Conservation (phyloP, 352 stramenopile species). For the Pythium insidiosum region DNA sequence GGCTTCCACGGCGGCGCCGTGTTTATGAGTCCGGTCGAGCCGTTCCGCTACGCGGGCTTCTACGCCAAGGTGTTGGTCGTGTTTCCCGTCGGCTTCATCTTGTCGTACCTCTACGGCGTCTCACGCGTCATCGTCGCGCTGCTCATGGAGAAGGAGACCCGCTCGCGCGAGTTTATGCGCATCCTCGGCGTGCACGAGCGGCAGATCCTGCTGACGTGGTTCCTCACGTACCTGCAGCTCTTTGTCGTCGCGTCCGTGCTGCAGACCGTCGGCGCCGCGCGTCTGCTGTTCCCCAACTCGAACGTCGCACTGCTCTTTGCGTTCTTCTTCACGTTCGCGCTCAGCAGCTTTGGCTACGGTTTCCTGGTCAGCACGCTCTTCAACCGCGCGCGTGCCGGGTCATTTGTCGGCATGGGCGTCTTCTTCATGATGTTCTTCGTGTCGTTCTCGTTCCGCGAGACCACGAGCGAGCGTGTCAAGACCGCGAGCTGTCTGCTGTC, state of each 20-base stretch:
- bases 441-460: slow-evolving; percentile 64
- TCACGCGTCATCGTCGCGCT: slow-evolving; percentile 87
- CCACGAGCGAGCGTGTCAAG: slow-evolving; percentile 15
- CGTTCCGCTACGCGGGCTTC: slow-evolving; percentile 59
- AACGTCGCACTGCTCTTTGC: slow-evolving; percentile 29
- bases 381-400: slow-evolving; percentile 37
- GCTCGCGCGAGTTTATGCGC: slow-evolving; percentile 85
- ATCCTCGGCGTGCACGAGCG: slow-evolving; percentile 86
- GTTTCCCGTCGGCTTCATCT: slow-evolving; percentile 86
- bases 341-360: slow-evolving; percentile 69
- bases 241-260: slow-evolving; percentile 36
- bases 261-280: slow-evolving; percentile 25
- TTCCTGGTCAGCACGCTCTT: slow-evolving; percentile 73
- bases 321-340: slow-evolving; percentile 73
- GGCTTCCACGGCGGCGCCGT: slow-evolving; percentile 36
- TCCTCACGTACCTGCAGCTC: slow-evolving; percentile 74
- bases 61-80: slow-evolving; percentile 70
- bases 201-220: slow-evolving; percentile 42
- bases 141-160: slow-evolving; percentile 89
- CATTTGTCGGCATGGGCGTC: slow-evolving; percentile 60
- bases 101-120: slow-evolving; percentile 91
- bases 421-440: slow-evolving; percentile 82
- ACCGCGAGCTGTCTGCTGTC: slow-evolving; percentile 42
- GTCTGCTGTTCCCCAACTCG: slow-evolving; percentile 42
- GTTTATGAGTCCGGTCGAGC: slow-evolving; percentile 37